Evolutionary conservation across 306 rosid genomes (phyloP), one percentile per base, ranked within the genome.

Genomic region (Crataegus laevigata): DNA sequence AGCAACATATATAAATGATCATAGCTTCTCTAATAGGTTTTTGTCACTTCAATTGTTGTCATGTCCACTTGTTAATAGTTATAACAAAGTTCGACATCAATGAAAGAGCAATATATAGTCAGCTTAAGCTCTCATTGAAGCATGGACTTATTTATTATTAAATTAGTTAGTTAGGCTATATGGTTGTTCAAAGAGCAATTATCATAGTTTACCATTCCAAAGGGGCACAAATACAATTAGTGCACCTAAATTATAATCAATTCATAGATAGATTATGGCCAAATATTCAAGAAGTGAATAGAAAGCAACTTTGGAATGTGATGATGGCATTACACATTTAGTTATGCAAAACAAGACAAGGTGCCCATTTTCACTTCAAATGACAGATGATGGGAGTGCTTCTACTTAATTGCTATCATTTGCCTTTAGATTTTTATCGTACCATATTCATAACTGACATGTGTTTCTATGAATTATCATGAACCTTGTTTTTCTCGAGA

Each of bases 211-310:
- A 77, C 50, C 69, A 71, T 72, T 78, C 74, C 77, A 70, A 82
- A 82, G 69, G 45, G 72, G 74, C 72, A 74, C 45, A 81, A 60
- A 69, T 59, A 54, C 74, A 63, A 80, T 82, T 70, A 79, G 55
- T 80, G 55, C 75, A 77, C 61, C 81, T 75, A 68, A 70, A 77
- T 26, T 73, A 75, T 51, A 64, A 81, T 82, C 73, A 79, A 82
- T 82, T 81, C 77, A 74, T 68, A 55, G 62, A 73, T 71, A 85
- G 78, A 66, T 63, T 47, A 52, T 14, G 74, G 6, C 66, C 55
- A 70, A 69, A 58, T 25, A 55, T 42, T 82, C 50, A 55, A 69
- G 84, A 81, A 86, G 89, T 90, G 84, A 85, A 78, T 42, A 43
- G 50, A 69, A 88, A 86, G 90, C 90, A 90, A 82, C 76, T 58